Percentiles rank a stretch among this genome's conserved stretches.
These are phyloP conservation scores for Trametes meyenii DNA, from an alignment of 768 basidiomycete species.

Conservation along the genomic window DNA sequence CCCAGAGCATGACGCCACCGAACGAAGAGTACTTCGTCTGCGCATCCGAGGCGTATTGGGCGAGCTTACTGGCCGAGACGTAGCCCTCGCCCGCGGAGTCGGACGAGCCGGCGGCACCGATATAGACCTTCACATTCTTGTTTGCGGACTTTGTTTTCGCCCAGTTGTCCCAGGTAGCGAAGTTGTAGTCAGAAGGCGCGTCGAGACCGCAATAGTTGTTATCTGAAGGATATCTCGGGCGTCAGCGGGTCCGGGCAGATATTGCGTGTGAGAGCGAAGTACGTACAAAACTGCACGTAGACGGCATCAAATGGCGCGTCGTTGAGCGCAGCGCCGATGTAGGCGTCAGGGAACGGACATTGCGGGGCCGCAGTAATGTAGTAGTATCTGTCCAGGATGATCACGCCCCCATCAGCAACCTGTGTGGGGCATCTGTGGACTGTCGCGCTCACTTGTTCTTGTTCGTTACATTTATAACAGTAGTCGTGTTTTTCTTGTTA, in stretches of 20 bases:
- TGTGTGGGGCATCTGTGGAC: background rate
- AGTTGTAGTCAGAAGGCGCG: constrained; percentile 53
- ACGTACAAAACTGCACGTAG: constrained; percentile 69
- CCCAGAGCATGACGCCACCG: constrained; percentile 55
- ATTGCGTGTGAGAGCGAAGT: background rate
- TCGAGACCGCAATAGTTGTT: constrained; percentile 64
- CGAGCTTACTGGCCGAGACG: constrained; percentile 47
- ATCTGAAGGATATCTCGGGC: constrained; percentile 26
- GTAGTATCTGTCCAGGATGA: constrained; percentile 44
- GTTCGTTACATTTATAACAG: constrained; percentile 16
- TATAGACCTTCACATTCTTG: constrained; percentile 61
- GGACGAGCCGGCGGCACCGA: constrained; percentile 62
- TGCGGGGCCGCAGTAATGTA: constrained; percentile 69
- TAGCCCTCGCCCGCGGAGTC: constrained; percentile 63
- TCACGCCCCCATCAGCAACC: background rate
- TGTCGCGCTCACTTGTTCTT: constrained; percentile 16
- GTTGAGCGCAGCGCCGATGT: constrained; percentile 55
- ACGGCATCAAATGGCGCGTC: constrained; percentile 68
- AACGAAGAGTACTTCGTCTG: constrained; percentile 62
- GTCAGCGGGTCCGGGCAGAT: background rate
- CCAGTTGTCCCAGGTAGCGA: constrained; percentile 64
- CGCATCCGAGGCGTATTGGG: constrained; percentile 49
- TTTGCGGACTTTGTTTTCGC: constrained; percentile 59
- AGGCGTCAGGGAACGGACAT: constrained; percentile 70
- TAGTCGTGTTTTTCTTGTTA: background rate